Base-by-base conservation (phyloP, 2,329 filamentous ascomycete species). In the Scedosporium dehoogii region DNA sequence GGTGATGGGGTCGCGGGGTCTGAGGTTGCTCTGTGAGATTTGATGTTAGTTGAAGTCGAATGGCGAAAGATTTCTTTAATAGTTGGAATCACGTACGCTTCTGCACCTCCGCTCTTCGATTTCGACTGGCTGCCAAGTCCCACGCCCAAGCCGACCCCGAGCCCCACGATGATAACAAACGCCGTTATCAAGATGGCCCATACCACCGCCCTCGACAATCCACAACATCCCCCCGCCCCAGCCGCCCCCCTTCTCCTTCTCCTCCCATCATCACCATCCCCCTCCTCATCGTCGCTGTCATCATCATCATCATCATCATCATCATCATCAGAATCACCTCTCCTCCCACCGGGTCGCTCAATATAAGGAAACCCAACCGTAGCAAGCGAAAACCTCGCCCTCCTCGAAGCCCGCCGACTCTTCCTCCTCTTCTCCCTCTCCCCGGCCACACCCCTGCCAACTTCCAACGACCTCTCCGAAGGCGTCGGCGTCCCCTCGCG, bases 101-200 rank as follows among this genome's bases (percentile, higher is more conserved):
- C 59, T 2, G 27, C 46, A 4, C 27, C 29, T 3, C 46, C 59
- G 27, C 48, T 38, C n/a, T 25, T 41, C 29, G 48, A 23, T 55
- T 61, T 21, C 29, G 42, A 38, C 48, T 64, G 59, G 69, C 64
- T 21, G 74, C 73, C 14, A 78, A 75, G 72, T 0, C 73, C 74
- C 4, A 78, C 70, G 4, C 77, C 77, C 3, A 75, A 72, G 0
- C 73, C 74, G 4, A 78, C 70, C 3, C 76, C 77, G 3, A 77
- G 63, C 21, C 73, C 56, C 4, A 77, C 5, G 46, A 61, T 16
- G 12, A 77, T 29, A 6, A 75, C 57, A 1, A 48, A 27, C 7
- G 69, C 61, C 2, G 70, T 59, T 2, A 71, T 65, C 2, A 69
- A 66, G 1, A 76, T 21, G 5, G 76, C 58, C 74, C 74, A 78